Base-by-base conservation (phyloP, 1,139 yeast genomes). In the Meyerozyma sp. region DNA sequence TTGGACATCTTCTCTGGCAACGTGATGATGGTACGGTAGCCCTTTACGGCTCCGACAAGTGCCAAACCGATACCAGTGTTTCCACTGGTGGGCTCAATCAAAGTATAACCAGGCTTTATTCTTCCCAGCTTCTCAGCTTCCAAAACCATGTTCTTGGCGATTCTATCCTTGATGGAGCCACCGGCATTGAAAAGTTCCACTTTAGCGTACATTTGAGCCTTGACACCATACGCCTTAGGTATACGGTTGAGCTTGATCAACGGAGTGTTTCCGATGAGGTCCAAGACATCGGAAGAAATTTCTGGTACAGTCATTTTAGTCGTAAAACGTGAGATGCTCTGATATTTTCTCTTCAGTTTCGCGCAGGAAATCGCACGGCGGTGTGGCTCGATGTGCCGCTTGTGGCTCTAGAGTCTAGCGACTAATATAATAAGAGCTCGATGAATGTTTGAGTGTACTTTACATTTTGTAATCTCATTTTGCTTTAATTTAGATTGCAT, bases 1-100 rank as follows among this genome's bases (percentile, higher is more conserved):
- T 87, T 87, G 34, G 94, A 85, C 96, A 88, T 88, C 70, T 88
- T 88, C 69, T 88, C 95, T 30, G 96, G 96, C 54, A 88, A 74
- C 6, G 95, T 87, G 62, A 88, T 88, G 59, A 88, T 88, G 45
- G 94, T 86, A 65, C 94, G 75, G 69, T 88, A 88, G 41, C 95
- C 95, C 59, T 79, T 82, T 42, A 88, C 88, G 37, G 95, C 95
- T 54, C 94, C 95, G 20, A 87, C 82, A 39, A 88, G 73, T 5
- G 96, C 95, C 55, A 88, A 75, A 50, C 95, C 96, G 59, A 88
- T 88, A 67, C 96, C 96, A 42, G 90, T 84, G 66, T 84, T 84
- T 60, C 95, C 95, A 11, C 93, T 84, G 28, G 96, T 88, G 44
- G 95, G 95, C 67, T 88, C 96, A 54, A 88, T 87, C 58, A 88